These are phyloP conservation scores for Penicillium oxalicum DNA, from an alignment of 2,329 filamentous ascomycete species.

Conservation along the genomic window DNA sequence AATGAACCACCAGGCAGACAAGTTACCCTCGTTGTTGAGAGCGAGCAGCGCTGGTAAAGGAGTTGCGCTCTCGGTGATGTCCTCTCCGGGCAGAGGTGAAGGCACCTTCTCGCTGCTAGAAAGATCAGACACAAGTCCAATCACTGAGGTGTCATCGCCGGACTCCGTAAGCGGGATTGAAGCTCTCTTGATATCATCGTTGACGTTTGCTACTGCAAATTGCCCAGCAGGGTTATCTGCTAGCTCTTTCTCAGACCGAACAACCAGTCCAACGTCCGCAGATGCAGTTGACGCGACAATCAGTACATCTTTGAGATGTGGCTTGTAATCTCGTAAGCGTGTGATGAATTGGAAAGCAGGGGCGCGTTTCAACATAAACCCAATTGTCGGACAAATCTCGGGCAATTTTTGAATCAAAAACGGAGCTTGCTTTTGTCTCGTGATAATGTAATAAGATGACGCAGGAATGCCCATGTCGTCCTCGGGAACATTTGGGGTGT, in stretches of 20 bases:
- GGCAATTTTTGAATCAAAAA: conserved; percentile 70
- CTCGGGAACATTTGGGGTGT: conserved; percentile 58
- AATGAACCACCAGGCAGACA: conserved; percentile 85
- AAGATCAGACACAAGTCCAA: conserved; percentile 79
- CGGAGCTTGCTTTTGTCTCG: conserved; percentile 53
- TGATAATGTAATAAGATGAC: conserved; percentile 75
- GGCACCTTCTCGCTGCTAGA: conserved; percentile 72
- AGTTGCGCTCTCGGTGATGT: conserved; percentile 70
- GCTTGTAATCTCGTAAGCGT: conserved; percentile 72
- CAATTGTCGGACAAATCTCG: conserved; percentile 69
- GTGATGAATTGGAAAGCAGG: conserved; percentile 72
- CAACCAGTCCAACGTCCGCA: conserved; percentile 72
- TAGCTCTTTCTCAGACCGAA: conserved; percentile 64
- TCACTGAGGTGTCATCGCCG: conserved; percentile 64
- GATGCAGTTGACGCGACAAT: conserved; percentile 76
- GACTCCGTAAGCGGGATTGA: conserved; percentile 64
- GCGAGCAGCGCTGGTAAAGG: conserved; percentile 80
- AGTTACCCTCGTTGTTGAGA: conserved; percentile 80
- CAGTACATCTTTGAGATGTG: conserved; percentile 72
- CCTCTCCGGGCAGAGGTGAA: conserved; percentile 69
- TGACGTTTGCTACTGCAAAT: conserved; percentile 55
- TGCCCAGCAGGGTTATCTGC: conserved; percentile 57
- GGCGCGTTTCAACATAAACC: conserved; percentile 49
- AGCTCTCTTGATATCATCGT: conserved; percentile 71
- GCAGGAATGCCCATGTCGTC: conserved; percentile 52